Conservation (phyloP, 768 basidiomycete species). For the Daedalea quercina region DNA sequence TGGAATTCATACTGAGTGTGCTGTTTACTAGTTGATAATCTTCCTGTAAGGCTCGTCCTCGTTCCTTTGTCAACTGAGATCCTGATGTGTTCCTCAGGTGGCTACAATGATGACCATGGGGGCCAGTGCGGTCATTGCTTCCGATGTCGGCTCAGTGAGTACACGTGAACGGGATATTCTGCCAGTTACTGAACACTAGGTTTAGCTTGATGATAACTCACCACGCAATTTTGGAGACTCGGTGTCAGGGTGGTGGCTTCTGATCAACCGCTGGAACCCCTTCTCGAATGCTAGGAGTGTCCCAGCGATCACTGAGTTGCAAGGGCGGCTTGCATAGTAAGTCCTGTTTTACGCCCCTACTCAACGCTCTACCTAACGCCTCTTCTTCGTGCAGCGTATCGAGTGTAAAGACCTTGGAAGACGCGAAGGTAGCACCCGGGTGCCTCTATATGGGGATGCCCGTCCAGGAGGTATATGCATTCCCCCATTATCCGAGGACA, state of each 20-base stretch:
- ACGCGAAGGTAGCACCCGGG: slow-evolving; percentile 85
- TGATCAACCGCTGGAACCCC: slow-evolving; percentile 90
- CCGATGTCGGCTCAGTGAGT: slow-evolving; percentile 85
- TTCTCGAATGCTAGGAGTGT: slow-evolving; percentile 73
- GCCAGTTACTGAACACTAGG: not conserved
- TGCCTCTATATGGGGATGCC: slow-evolving; percentile 95
- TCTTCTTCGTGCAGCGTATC: slow-evolving; percentile 62
- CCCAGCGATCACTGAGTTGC: slow-evolving; percentile 89
- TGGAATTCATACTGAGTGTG: slow-evolving; percentile 5
- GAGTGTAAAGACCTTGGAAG: slow-evolving; percentile 89
- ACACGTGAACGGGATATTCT: not conserved
- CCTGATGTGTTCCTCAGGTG: slow-evolving; percentile 41
- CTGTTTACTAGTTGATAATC: slow-evolving; percentile 65
- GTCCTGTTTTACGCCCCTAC: slow-evolving; percentile 29
- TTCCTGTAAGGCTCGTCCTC: slow-evolving; percentile 56
- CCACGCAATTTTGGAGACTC: slow-evolving; percentile 93
- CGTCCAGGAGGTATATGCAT: slow-evolving; percentile 65
- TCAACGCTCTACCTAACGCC: not conserved
- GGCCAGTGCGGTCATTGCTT: slow-evolving; percentile 84
- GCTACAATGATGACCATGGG: slow-evolving; percentile 91
- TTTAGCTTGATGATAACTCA: slow-evolving; percentile 87
- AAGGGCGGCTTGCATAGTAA: slow-evolving; percentile 91
- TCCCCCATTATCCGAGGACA: not conserved
- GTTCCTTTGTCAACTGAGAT: not conserved
- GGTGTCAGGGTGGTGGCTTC: slow-evolving; percentile 93